phyloP scores from a whole-genome alignment of 306 rosid genomes.

The Bauhinia variegata region DNA sequence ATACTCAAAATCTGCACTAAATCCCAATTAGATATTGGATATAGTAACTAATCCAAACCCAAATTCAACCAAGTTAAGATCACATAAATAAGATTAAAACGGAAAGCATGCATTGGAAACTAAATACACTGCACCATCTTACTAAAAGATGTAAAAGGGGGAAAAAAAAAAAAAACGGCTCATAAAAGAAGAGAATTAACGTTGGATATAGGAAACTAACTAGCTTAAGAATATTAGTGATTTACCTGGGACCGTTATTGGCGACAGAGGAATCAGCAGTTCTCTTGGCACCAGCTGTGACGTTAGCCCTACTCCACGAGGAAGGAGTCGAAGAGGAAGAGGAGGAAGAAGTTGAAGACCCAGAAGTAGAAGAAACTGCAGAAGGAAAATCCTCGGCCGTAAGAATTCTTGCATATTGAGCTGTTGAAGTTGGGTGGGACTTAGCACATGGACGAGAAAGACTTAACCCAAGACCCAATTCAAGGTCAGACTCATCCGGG shows the following conservation, averaged over 20 bases:
- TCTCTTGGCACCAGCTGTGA: slow-evolving; percentile 66
- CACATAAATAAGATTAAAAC: not conserved
- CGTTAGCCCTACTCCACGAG: slow-evolving; percentile 54
- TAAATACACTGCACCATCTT: not conserved
- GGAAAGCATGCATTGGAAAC: not conserved
- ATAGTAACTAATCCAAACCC: not conserved
- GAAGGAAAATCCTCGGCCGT: slow-evolving; percentile 76
- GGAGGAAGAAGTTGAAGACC: slow-evolving; percentile 30
- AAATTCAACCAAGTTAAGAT: not conserved
- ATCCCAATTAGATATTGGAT: not conserved
- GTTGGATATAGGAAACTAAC: not conserved
- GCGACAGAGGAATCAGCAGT: slow-evolving; percentile 72
- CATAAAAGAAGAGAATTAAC: not conserved
- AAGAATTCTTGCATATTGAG: slow-evolving; percentile 59
- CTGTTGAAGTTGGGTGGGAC: slow-evolving; percentile 38
- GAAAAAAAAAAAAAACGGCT: not conserved
- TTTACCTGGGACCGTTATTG: slow-evolving; percentile 61
- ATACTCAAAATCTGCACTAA: not conserved
- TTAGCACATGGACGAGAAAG: slow-evolving; percentile 47
- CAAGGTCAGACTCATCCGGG: slow-evolving; percentile 83
- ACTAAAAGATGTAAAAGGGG: not conserved
- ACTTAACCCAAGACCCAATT: slow-evolving; percentile 76
- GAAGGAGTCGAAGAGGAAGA: slow-evolving; percentile 55
- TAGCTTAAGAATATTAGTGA: not conserved
- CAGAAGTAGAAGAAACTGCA: slow-evolving; percentile 37